A percentile compares a stretch with the other conserved stretches of the same genome.
phyloP scores from a whole-genome alignment of 2,329 filamentous ascomycete species.

The Incumbomyces delicatus region DNA sequence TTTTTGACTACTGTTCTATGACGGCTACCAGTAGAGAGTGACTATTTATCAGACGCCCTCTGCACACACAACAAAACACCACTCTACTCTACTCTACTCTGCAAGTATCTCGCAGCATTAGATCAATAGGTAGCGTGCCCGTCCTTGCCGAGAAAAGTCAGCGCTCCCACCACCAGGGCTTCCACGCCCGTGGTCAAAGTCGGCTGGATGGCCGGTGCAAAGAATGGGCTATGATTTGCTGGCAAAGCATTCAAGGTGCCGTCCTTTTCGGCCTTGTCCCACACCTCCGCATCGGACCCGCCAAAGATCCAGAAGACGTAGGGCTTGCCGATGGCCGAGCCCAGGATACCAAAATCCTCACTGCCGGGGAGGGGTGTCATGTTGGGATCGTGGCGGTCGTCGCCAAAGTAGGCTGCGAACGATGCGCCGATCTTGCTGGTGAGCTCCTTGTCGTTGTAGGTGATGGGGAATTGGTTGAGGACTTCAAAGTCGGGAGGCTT shows the following conservation, averaged over 20 bases:
- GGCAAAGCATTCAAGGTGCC: conserved; percentile 42
- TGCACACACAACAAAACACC: no score
- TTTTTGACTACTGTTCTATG: no score
- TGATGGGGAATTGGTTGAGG: conserved; percentile 44
- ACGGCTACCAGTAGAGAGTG: no score
- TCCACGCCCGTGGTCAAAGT: conserved; percentile 46
- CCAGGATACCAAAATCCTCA: conserved; percentile 52
- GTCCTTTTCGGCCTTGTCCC: conserved; percentile 40
- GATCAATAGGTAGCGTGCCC: no score
- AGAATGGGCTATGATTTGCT: conserved; percentile 50
- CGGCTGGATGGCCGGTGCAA: conserved; percentile 50
- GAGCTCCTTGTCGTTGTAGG: conserved; percentile 40
- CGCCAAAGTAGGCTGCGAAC: conserved; percentile 40
- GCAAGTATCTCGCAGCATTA: no score
- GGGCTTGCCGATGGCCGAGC: conserved; percentile 39
- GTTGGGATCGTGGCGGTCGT: conserved; percentile 19
- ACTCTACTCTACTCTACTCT: no score
- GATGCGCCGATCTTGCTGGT: conserved; percentile 35
- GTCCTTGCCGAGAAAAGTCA: conserved; percentile 35
- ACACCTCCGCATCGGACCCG: conserved; percentile 37
- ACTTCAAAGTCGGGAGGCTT: conserved; percentile 38
- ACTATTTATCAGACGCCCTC: no score
- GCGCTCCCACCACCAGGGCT: conserved; percentile 41
- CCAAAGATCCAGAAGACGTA: conserved; percentile 50
- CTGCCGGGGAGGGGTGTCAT: conserved; percentile 23